Conservation (phyloP, 2,329 filamentous ascomycete genomes). For the Fusarium sulawesiense region DNA sequence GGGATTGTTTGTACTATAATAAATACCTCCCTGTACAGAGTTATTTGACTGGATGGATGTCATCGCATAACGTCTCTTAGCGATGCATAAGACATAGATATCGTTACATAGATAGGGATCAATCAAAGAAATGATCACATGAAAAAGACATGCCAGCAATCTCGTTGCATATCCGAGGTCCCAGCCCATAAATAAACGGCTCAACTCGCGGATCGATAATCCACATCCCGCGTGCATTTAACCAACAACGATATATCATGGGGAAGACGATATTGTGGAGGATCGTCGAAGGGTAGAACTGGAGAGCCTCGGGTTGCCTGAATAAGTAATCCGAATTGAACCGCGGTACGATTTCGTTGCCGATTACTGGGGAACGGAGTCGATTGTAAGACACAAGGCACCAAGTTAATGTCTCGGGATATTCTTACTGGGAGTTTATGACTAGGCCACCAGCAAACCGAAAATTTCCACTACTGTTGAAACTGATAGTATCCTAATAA, state of each 20-base stretch:
- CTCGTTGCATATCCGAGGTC: not conserved
- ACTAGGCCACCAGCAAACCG: not conserved
- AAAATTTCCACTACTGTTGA: too few species aligned
- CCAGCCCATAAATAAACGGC: not conserved
- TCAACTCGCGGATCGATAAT: not conserved
- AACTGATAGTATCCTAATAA: not conserved
- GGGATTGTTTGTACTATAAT: conserved; percentile 32
- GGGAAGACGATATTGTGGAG: conserved; percentile 22
- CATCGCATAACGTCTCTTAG: conserved; percentile 27
- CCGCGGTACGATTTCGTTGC: not conserved
- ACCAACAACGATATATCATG: not conserved
- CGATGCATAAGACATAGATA: conserved; percentile 21
- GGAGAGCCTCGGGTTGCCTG: conserved; percentile 26
- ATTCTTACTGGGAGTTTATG: not conserved
- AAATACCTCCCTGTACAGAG: conserved; percentile 36
- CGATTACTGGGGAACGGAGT: conserved; percentile 6
- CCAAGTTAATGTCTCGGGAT: not conserved
- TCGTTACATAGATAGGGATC: conserved; percentile 28
- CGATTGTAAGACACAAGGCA: not conserved
- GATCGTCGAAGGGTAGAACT: conserved; percentile 15
- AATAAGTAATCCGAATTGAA: conserved; percentile 32
- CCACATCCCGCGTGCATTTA: not conserved
- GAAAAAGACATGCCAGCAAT: conserved; percentile 3
- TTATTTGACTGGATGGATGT: conserved; percentile 4
- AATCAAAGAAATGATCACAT: conserved; percentile 26